These are phyloP conservation scores for Lodderomyces margitis DNA, from an alignment of 1,139 yeast species.

Conservation along the genomic window DNA sequence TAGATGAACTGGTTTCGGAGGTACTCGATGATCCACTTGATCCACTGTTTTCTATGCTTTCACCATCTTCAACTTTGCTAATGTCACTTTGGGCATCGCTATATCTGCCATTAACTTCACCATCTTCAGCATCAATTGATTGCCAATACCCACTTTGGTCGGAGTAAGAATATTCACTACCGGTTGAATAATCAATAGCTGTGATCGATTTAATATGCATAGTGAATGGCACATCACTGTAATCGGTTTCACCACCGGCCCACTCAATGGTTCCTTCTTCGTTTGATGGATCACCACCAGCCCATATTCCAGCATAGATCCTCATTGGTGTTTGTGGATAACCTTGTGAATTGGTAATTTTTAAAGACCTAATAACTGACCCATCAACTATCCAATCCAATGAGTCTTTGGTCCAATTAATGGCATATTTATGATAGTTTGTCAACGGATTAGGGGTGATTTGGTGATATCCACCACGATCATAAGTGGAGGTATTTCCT, in stretches of 20 bases:
- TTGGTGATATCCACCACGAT: conserved; percentile 71
- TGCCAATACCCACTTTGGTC: conserved; percentile 67
- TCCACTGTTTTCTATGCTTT: conserved; percentile 12
- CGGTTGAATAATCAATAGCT: conserved; percentile 80
- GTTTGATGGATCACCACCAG: conserved; percentile 74
- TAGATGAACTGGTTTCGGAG: conserved; percentile 1
- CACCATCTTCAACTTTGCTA: conserved; percentile 30
- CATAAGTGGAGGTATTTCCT: conserved; percentile 74
- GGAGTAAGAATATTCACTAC: conserved; percentile 61
- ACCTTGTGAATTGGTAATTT: conserved; percentile 54
- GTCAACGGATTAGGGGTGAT: conserved; percentile 48
- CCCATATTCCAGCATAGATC: conserved; percentile 70
- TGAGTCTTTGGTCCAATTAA: conserved; percentile 73
- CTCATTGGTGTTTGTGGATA: conserved; percentile 82
- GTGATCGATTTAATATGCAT: conserved; percentile 62
- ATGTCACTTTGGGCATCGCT: conserved; percentile 51
- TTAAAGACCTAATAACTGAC: conserved; percentile 52
- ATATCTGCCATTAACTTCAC: conserved; percentile 62
- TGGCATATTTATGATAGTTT: conserved; percentile 68
- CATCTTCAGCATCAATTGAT: conserved; percentile 64
- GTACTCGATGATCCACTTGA: conserved; percentile 8
- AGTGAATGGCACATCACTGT: conserved; percentile 60
- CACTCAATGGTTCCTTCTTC: conserved; percentile 72
- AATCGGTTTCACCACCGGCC: conserved; percentile 83
- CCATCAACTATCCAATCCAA: conserved; percentile 68